A percentile compares a stretch with the other conserved stretches of the same genome.
Conservation (phyloP, 202 grass and related monocot genomes). For the Digitaria exilis region DNA sequence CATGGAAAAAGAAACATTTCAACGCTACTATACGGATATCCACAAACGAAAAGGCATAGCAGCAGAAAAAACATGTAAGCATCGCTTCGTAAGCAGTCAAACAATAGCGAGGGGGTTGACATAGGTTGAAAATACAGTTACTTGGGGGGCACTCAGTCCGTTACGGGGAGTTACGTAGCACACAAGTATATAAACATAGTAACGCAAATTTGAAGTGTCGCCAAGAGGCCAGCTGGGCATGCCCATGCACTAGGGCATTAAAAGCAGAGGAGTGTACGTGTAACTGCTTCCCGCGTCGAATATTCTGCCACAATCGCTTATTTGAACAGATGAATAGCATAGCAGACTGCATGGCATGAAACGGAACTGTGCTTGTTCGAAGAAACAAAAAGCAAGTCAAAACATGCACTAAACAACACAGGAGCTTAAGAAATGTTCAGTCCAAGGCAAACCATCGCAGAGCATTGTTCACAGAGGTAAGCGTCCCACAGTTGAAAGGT, state of each 20-base stretch:
- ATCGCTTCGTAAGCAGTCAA: neutral
- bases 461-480: neutral
- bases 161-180: neutral
- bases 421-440: conserved; percentile 17
- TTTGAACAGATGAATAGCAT: neutral
- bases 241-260: neutral
- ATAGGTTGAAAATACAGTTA: neutral
- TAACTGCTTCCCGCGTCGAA: neutral
- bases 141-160: neutral
- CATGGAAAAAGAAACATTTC: conserved; percentile 21
- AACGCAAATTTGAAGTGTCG: neutral
- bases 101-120: neutral
- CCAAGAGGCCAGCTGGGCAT: neutral
- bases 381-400: neutral
- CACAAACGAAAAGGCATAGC: neutral
- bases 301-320: neutral
- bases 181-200: conserved; percentile 4
- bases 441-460: neutral
- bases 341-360: conserved; percentile 1
- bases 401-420: neutral
- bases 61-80: conserved; percentile 12
- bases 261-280: neutral
- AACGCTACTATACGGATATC: neutral
- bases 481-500: neutral
- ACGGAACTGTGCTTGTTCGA: neutral